These are phyloP conservation scores for Candida morakotiae DNA, from an alignment of 805 yeast genomes.

Conservation along the genomic window DNA sequence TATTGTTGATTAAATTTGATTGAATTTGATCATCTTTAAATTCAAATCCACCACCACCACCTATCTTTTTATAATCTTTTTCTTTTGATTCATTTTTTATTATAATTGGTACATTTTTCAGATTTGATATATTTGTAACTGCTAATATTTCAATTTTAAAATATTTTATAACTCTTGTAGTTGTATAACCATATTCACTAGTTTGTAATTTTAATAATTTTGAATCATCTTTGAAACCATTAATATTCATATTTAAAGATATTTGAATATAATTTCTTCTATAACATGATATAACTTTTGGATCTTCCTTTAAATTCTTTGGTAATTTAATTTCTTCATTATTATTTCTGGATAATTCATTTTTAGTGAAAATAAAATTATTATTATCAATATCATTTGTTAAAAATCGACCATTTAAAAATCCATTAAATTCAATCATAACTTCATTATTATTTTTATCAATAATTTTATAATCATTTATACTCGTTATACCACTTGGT, in stretches of 20 bases:
- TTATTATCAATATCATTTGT: conserved; percentile 38
- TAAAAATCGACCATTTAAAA: conserved; percentile 39
- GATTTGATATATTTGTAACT: conserved; percentile 25
- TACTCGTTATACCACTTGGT: conserved; percentile 10
- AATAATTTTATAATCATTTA: conserved; percentile 20
- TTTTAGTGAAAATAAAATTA: conserved; percentile 22
- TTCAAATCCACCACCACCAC: conserved; percentile 3
- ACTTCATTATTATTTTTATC: conserved; percentile 27
- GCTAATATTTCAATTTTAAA: conserved; percentile 37
- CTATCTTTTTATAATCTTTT: conserved; percentile 11
- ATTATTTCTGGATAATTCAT: conserved; percentile 4
- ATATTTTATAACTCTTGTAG: conserved; percentile 34
- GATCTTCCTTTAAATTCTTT: conserved; percentile 15
- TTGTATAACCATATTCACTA: conserved; percentile 32
- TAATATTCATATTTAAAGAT: conserved; percentile 24
- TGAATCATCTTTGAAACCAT: conserved; percentile 20
- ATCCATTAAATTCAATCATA: conserved; percentile 26
- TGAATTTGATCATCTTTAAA: conserved; percentile 13
- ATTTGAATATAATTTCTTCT: conserved; percentile 41
- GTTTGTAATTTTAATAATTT: conserved; percentile 29
- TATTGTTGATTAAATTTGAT: conserved; percentile 15
- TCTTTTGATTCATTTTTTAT: conserved; percentile 18
- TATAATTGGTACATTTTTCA: conserved; percentile 27
- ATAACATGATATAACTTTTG: conserved; percentile 42
- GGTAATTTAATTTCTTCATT: not conserved